Base-by-base conservation (phyloP, 805 yeast genomes). In the Candida sonorensis region DNA sequence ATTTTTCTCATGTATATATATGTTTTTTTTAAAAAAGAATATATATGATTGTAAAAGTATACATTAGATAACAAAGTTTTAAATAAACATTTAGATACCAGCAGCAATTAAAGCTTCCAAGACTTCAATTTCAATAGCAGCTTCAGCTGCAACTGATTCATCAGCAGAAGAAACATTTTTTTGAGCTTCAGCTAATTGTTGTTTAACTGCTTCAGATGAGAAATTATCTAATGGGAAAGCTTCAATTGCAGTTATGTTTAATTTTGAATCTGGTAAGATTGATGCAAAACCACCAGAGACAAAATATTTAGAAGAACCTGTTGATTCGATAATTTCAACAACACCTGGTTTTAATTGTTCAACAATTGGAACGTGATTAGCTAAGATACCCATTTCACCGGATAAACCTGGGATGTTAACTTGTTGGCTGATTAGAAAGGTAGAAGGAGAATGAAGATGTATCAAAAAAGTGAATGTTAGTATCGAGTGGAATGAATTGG, bases 331-430 rank as follows among this genome's bases (percentile, higher is more conserved):
- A 57, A 92, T 77, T 64, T 88, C 96, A 53, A 92, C 81, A 41
- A 92, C 73, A 64, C 98, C 98, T 51, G 98, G 95, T 57, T 79
- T 75, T 61, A 92, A 78, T 73, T 92, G 95, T 69, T 92, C 97
- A 45, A 90, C 86, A 53, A 83, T 77, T 53, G 98, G 97, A 55
- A 92, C 95, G 77, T 92, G 98, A 70, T 85, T 81, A 51, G 97
- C 96, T 58, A 92, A 70, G 46, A 92, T 76, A 84, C 98, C 98
- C 65, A 90, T 76, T 59, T 84, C 94, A 62, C 98, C 98, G 48
- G 92, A 79, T 54, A 81, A 72, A 44, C 95, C 94, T 56, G 98
- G 98, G 49, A 92, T 72, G 69, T 92, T 92, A 50, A 92, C 97
- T 72, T 92, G 86, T 55, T 67, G 53, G 43, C 71, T 62, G n/a